phyloP scores from a whole-genome alignment of 352 stramenopile genomes.

The Phytophthora ramorum region DNA sequence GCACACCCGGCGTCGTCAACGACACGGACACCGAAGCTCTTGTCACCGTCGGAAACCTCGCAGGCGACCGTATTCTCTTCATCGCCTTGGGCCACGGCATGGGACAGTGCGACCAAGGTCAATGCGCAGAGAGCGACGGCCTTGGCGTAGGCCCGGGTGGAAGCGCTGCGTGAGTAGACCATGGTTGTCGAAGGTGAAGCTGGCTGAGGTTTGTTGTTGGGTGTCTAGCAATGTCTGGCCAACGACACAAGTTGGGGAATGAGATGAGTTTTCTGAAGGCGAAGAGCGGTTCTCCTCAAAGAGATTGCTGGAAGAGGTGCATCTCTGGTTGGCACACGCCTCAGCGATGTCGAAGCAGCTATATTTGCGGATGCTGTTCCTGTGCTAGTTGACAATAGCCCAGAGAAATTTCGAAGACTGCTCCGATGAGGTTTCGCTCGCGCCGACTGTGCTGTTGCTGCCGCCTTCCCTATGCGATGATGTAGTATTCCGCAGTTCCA shows the following conservation, averaged over 20 bases:
- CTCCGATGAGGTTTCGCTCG: too few relatives aligned
- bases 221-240: constrained; percentile 6
- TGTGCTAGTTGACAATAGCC: too few relatives aligned
- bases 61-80: constrained; percentile 5
- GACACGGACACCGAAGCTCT: constrained; percentile 38
- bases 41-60: constrained; percentile 32
- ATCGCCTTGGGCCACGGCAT: constrained; percentile 1
- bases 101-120: constrained; percentile 17
- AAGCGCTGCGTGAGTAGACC: constrained; percentile 31
- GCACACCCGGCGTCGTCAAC: constrained; percentile 33
- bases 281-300: not conserved
- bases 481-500: too few relatives aligned
- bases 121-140: constrained; percentile 20
- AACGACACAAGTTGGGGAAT: constrained; percentile 23
- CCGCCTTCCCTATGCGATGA: too few relatives aligned
- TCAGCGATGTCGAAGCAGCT: too few relatives aligned
- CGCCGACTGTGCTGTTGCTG: too few relatives aligned
- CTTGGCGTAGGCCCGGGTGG: constrained; percentile 27
- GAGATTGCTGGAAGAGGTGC: not conserved
- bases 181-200: constrained; percentile 17
- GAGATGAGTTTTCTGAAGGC: not conserved
- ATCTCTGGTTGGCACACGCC: too few relatives aligned
- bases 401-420: too few relatives aligned
- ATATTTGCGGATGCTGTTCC: too few relatives aligned
- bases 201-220: constrained; percentile 1